phyloP scores from a whole-genome alignment of 2,329 filamentous ascomycete genomes.

The Aureobasidium sp. region DNA sequence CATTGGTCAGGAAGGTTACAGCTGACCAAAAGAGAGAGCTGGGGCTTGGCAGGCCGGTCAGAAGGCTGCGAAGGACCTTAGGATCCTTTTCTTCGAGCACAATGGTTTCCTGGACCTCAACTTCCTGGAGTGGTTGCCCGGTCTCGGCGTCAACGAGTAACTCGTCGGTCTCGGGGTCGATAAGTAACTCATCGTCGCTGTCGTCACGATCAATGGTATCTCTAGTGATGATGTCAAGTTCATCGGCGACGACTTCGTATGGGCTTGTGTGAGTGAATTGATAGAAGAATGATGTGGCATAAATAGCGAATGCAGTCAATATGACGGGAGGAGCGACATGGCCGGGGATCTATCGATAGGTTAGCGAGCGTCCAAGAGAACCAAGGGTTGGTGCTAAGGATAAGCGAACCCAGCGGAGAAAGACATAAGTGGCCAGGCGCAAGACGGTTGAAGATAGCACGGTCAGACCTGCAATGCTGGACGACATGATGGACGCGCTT shows the following conservation, averaged over 20 bases:
- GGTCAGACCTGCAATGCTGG: slow-evolving; percentile 22
- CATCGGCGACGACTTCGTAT: slow-evolving; percentile 37
- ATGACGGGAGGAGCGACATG: slow-evolving; percentile 38
- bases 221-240: slow-evolving; percentile 42
- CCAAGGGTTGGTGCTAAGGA: slow-evolving; percentile 23
- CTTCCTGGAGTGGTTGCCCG: slow-evolving; percentile 38
- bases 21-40: slow-evolving; percentile 72
- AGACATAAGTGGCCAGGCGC: slow-evolving; percentile 35
- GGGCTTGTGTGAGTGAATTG: slow-evolving; percentile 32
- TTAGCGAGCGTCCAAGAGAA: slow-evolving; percentile 1
- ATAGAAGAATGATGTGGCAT: slow-evolving; percentile 46
- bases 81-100: slow-evolving; percentile 64
- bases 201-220: slow-evolving; percentile 41
- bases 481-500: slow-evolving; percentile 10
- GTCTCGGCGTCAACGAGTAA: slow-evolving; percentile 43
- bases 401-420: slow-evolving; percentile 39
- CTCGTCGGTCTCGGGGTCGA: no score
- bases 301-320: slow-evolving; percentile 47
- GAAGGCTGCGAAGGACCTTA: slow-evolving; percentile 68
- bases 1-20: slow-evolving; percentile 71
- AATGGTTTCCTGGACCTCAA: slow-evolving; percentile 71
- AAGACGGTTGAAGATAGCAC: slow-evolving; percentile 31
- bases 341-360: slow-evolving; percentile 37
- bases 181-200: slow-evolving; percentile 24
- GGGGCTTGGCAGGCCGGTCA: slow-evolving; percentile 80